These are phyloP conservation scores for Trichomonas vaginalis DNA, from an alignment of 208 protist genomes.

Conservation along the genomic window DNA sequence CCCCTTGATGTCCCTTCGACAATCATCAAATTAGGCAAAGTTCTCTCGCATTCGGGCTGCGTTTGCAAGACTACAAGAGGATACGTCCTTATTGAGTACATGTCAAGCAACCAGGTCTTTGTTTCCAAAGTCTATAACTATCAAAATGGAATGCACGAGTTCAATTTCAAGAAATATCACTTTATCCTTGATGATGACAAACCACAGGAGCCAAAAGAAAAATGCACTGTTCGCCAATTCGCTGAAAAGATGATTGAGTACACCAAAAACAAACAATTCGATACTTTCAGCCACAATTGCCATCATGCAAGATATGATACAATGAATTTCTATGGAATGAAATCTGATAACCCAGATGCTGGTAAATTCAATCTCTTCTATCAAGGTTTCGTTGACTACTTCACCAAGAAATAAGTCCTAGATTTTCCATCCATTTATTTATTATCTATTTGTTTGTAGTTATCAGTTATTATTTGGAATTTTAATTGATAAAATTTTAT, in stretches of 20 bases:
- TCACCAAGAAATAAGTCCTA: not conserved
- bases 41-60: not conserved
- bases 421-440: not conserved
- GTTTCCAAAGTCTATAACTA: not conserved
- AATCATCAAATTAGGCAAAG: not conserved
- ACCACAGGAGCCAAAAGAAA: not conserved
- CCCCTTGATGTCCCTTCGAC: not conserved
- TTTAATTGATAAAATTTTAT: not conserved
- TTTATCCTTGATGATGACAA: not conserved
- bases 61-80: not conserved
- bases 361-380: not conserved
- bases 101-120: not conserved
- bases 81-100: not conserved
- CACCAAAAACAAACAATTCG: not conserved
- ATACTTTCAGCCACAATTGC: not conserved
- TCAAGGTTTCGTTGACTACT: not conserved
- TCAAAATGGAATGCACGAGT: not conserved
- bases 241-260: not conserved
- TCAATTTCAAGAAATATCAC: not conserved
- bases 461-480: not conserved
- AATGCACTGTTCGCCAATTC: not conserved
- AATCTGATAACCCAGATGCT: not conserved
- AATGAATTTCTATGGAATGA: slow-evolving; percentile 7
- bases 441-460: not conserved
- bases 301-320: not conserved